Evolutionary conservation across 2,329 filamentous ascomycete species (phyloP), one percentile per base, ranked within the genome.

Genomic region (Lecanosticta acicola): DNA sequence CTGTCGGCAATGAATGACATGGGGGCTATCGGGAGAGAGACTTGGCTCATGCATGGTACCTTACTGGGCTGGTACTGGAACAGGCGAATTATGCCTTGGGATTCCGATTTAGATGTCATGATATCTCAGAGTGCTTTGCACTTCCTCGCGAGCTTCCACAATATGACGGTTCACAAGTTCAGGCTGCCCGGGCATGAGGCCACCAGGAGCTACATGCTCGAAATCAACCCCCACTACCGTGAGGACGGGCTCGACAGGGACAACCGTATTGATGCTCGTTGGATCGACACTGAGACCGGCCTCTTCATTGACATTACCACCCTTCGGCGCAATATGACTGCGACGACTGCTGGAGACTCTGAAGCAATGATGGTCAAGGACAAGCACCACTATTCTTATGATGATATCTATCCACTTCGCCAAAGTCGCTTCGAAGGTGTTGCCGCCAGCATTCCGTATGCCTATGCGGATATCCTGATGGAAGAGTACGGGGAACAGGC

Each of bases 1-100:
- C 67, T 80, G 2, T 63, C 68, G 1, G 76, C 75, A 4, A 81
- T 81, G 77, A 64, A 70, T 34, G 69, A 74, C 41, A 70, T 81
- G 24, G 73, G 76, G 11, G 72, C 74, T 18, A 71, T 81, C 29
- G 73, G 75, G 10, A 72, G 73, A 17, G 74, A 79, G 53, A 81
- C 78, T 7, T 82, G 78, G 78, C 74, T 82, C 46, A 80, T 81
- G 75, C 79, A 82, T 54, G 78, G 79, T 10, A 76, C 74, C 4
- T 63, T 82, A 33, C 65, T 81, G 13, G 76, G 77, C 29, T 81
- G 79, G 78, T 81, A 75, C 72, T 82, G 79, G 79, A 80, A 80
- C 54, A 69, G 73, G 43, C 72, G 73, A 58, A 74, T 80, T 55
- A 71, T 82, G 63, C 78, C 78, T 2, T 81, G 79, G 78, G 79